Base-by-base conservation (phyloP, 2,329 filamentous ascomycete genomes). In the Dactylellina parvicollis region DNA sequence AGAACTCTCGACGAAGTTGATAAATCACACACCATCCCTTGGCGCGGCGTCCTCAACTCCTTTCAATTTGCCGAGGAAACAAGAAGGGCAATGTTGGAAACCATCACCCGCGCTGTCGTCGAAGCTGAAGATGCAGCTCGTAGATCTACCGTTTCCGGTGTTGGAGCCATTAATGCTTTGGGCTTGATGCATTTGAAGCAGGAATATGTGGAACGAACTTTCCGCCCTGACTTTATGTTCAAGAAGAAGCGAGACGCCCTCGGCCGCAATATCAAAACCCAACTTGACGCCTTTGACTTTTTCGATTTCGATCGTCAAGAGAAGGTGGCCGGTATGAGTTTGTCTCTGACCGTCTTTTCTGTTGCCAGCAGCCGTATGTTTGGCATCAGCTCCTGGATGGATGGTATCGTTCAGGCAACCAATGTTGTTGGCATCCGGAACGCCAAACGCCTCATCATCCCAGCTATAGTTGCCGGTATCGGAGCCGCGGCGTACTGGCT, bases 141-240 rank as follows among this genome's bases (percentile, higher is more conserved):
- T 12, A 82, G 82, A 30, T 89, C 88, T 82, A 92, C 93, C 0
- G 88, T 94, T 0, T 82, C 86, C 57, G 92, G 95, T 16, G 94
- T 98, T 76, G 91, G 90, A 76, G 86, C 88, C 36, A 96, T 98
- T 81, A 96, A 96, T 80, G 90, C 92, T 76, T 86, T 98, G 1
- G 95, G 95, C 24, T 83, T 98, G 14, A 80, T 94, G 34, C 94
- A 99, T 80, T 87, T 98, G 4, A 94, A 94, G 8, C 88, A 95
- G 77, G 90, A 94, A 77, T 96, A 94, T 77, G 86, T 90, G 20
- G 90, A 93, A 77, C 87, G 97, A 47, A 91, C 88, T 76, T 97
- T 99, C 87, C 88, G 90, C 28, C 88, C 92, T 1, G 92, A 97
- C 77, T 88, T 93, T 79, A 98, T 99, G 95, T 99, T 98, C 84